Evolutionary conservation across 108 stramenopile species (phyloP).

Genomic region (Cyclotella distinguenda): DNA sequence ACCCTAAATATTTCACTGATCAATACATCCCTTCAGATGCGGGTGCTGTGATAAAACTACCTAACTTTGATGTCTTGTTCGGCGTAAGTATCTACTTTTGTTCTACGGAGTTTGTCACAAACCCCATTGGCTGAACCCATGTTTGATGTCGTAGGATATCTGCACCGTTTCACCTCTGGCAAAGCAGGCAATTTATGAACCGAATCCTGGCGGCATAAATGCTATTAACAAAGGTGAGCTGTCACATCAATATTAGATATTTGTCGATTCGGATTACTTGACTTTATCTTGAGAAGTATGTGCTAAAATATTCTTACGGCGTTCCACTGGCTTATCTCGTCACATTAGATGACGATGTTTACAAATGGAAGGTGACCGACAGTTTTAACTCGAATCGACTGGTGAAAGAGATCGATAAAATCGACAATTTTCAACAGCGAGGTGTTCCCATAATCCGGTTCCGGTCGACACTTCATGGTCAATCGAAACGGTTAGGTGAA

Average conservation of each 20-base stretch:
- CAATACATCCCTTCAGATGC: constrained; percentile 23
- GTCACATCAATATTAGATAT: background rate
- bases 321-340: background rate
- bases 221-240: constrained; percentile 18
- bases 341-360: constrained; percentile 17
- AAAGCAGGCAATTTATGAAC: constrained; percentile 32
- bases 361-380: constrained; percentile 45
- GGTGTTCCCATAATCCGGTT: constrained; percentile 37
- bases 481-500: constrained; percentile 15
- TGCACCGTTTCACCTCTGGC: constrained; percentile 37
- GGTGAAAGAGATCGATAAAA: constrained; percentile 41
- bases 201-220: constrained; percentile 19
- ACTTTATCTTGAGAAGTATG: background rate
- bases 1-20: constrained; percentile 32
- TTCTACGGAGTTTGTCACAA: background rate
- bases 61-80: constrained; percentile 42
- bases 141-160: constrained; percentile 10
- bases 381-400: constrained; percentile 22
- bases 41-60: constrained; percentile 33
- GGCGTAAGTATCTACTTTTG: constrained; percentile 8
- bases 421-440: constrained; percentile 42
- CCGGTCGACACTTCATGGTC: constrained; percentile 44
- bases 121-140: background rate
- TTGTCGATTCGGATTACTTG: no score
- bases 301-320: background rate